Conservation (phyloP, 768 basidiomycete species). For the Lactarius sanguifluus region DNA sequence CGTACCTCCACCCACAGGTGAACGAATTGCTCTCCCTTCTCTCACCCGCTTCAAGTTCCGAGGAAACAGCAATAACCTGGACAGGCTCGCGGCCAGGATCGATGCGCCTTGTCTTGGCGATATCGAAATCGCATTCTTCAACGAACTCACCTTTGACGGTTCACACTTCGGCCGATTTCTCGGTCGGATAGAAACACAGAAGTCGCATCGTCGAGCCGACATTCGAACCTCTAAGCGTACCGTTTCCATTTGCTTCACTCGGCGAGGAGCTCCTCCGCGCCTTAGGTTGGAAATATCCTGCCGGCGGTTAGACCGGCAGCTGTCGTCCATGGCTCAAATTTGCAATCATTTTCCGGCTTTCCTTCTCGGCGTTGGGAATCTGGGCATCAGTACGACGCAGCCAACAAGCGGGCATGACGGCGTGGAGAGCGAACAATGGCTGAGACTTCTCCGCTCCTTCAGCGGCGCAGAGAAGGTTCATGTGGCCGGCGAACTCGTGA, state of each 20-base stretch:
- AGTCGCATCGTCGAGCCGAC: constrained; percentile 1
- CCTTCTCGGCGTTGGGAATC: neutral
- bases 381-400: neutral
- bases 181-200: neutral
- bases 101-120: neutral
- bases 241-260: neutral
- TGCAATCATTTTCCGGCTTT: neutral
- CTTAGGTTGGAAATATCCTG: neutral
- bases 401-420: neutral
- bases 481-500: neutral
- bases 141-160: neutral
- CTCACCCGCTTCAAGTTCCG: neutral
- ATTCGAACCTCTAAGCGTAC: neutral
- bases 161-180: constrained; percentile 3
- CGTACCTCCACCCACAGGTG: neutral
- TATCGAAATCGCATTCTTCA: constrained; percentile 2
- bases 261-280: neutral
- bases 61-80: constrained; percentile 2
- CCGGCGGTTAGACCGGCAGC: neutral
- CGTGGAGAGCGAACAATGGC: neutral
- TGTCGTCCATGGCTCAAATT: neutral
- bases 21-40: neutral
- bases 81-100: neutral
- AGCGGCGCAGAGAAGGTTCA: neutral
- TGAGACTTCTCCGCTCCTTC: neutral